A percentile compares a stretch with the other conserved stretches of the same genome.
These are phyloP conservation scores for Stagonosporopsis cucurbitacearum DNA, from an alignment of 2,329 filamentous ascomycete species.

Conservation along the genomic window DNA sequence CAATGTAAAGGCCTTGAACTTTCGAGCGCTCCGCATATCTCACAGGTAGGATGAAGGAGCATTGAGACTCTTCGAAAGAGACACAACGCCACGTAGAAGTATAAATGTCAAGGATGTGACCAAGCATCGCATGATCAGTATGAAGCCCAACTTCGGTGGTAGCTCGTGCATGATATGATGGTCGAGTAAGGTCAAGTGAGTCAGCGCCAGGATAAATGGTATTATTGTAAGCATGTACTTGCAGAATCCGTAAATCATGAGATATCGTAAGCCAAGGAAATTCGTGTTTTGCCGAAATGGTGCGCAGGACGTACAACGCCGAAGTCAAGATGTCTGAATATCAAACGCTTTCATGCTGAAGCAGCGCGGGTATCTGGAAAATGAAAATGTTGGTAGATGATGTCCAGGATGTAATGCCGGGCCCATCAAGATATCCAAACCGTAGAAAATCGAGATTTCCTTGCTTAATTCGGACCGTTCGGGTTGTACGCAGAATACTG, in stretches of 20 bases:
- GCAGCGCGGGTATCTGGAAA: constrained; percentile 10
- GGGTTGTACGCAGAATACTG: constrained; percentile 26
- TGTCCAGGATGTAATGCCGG: not conserved
- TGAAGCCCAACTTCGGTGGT: constrained; percentile 4
- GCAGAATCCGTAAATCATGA: constrained; percentile 5
- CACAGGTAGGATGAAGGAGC: not conserved
- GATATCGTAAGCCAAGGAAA: constrained; percentile 19
- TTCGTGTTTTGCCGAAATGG: constrained; percentile 6
- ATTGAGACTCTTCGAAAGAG: not conserved
- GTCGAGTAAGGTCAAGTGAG: not conserved
- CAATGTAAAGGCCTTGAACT: not conserved
- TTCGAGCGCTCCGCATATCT: not conserved
- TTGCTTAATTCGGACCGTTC: not conserved
- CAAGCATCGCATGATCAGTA: constrained; percentile 2
- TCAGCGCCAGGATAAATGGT: constrained; percentile 10
- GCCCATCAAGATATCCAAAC: not conserved
- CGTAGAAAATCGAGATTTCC: not conserved
- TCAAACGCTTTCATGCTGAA: not conserved
- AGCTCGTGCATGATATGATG: not conserved
- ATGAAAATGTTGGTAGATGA: not conserved
- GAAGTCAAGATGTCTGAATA: not conserved
- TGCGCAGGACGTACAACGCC: not conserved
- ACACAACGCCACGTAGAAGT: not conserved
- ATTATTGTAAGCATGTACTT: constrained; percentile 13
- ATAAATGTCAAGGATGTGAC: not conserved